Evolutionary conservation across 2,329 filamentous ascomycete genomes (phyloP).

Genomic region (Scedosporium minutisporum): DNA sequence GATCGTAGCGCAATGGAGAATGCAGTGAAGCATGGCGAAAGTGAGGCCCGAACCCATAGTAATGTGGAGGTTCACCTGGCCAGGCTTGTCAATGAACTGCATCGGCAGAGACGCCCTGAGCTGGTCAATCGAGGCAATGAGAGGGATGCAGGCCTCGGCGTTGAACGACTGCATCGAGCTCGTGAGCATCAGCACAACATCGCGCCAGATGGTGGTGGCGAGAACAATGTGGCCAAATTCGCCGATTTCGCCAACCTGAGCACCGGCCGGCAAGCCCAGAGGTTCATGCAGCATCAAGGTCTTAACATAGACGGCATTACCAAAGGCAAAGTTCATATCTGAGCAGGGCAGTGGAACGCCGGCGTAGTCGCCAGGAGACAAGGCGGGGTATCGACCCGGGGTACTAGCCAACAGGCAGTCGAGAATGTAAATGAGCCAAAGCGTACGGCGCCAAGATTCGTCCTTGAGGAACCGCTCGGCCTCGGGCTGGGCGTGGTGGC

Average conservation of each 20-base stretch:
- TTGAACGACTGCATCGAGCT: constrained; percentile 41
- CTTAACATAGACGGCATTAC: constrained; percentile 48
- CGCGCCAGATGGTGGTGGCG: constrained; percentile 51
- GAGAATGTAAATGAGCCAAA: constrained; percentile 54
- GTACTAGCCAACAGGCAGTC: constrained; percentile 54
- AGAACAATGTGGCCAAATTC: constrained; percentile 54
- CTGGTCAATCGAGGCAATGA: constrained; percentile 45
- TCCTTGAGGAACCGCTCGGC: constrained; percentile 52
- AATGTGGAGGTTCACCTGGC: constrained; percentile 52
- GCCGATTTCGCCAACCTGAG: constrained; percentile 41
- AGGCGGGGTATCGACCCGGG: constrained; percentile 47
- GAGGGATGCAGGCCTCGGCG: constrained; percentile 39
- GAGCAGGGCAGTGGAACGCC: constrained; percentile 49
- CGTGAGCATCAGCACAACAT: constrained; percentile 52
- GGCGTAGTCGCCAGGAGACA: constrained; percentile 43
- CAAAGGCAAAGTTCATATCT: constrained; percentile 55
- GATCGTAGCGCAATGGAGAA: constrained; percentile 50
- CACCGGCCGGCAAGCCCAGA: constrained; percentile 26
- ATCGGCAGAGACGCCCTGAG: constrained; percentile 45
- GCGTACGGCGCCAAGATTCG: constrained; percentile 49
- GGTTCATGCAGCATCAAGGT: constrained; percentile 36
- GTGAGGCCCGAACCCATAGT: constrained; percentile 56
- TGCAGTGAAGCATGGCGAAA: constrained; percentile 53
- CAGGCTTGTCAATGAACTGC: constrained; percentile 52
- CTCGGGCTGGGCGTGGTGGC: constrained; percentile 39